phyloP scores from a whole-genome alignment of 2,329 filamentous ascomycete genomes.

The Neonectria hederae region DNA sequence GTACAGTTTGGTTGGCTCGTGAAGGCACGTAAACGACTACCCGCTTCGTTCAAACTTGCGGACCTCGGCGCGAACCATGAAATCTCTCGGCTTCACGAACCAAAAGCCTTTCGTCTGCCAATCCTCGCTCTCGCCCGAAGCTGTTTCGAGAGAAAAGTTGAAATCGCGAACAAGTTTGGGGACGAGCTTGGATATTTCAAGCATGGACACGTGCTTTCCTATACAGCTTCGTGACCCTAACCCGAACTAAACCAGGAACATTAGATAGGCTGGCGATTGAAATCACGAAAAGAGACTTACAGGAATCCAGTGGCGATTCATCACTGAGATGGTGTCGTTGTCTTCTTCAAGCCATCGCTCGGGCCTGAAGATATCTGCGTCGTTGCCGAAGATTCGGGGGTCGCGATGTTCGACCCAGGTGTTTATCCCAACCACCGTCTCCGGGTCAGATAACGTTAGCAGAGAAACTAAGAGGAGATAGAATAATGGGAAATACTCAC shows the following conservation, averaged over 20 bases:
- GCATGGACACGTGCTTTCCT: constrained; percentile 36
- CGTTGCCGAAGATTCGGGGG: constrained; percentile 26
- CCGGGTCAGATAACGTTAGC: not conserved
- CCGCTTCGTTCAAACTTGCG: not conserved
- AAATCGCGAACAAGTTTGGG: constrained; percentile 35
- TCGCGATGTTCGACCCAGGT: constrained; percentile 38
- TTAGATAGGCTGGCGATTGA: not conserved
- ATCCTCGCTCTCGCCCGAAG: not conserved
- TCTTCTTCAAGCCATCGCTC: constrained; percentile 31
- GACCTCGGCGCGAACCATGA: constrained; percentile 1
- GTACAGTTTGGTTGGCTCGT: not conserved
- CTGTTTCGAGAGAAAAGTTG: constrained; percentile 23
- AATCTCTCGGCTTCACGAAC: constrained; percentile 20
- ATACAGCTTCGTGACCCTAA: constrained; percentile 37
- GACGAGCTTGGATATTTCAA: constrained; percentile 39
- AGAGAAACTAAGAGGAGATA: not conserved
- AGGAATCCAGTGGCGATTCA: constrained; percentile 39
- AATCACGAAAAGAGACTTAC: constrained; percentile 6
- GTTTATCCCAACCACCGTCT: constrained; percentile 37
- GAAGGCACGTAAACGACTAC: not conserved
- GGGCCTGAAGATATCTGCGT: constrained; percentile 29
- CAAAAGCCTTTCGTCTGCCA: constrained; percentile 16
- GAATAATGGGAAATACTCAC: constrained; percentile 15
- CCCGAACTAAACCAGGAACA: constrained; percentile 31
- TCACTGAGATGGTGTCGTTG: constrained; percentile 7